phyloP scores from a whole-genome alignment of 2,329 filamentous ascomycete species.

The Diatrype stigma region DNA sequence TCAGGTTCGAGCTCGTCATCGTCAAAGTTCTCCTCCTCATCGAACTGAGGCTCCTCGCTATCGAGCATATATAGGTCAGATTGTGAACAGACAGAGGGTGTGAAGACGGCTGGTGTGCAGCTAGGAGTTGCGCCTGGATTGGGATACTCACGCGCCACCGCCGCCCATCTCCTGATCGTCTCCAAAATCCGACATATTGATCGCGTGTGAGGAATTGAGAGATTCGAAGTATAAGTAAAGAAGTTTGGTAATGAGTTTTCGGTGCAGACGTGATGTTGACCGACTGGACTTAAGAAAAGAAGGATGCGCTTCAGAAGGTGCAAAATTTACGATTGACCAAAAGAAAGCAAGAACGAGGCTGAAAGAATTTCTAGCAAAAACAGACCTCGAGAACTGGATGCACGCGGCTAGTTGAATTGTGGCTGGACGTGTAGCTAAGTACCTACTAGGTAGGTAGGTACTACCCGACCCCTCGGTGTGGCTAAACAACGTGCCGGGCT shows the following conservation, averaged over 20 bases:
- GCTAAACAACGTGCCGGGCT: neutral
- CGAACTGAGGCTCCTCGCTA: conserved; percentile 67
- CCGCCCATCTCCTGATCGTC: conserved; percentile 26
- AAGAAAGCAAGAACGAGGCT: conserved; percentile 18
- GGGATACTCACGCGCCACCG: conserved; percentile 16
- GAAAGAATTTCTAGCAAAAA: conserved; percentile 17
- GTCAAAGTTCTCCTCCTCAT: conserved; percentile 61
- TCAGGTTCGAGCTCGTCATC: conserved; percentile 55
- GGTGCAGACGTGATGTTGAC: conserved; percentile 9
- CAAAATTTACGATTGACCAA: conserved; percentile 17
- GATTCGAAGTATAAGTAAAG: conserved; percentile 6
- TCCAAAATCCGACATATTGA: conserved; percentile 28
- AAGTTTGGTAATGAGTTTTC: conserved; percentile 1
- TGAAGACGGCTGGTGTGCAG: neutral
- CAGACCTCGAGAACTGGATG: neutral
- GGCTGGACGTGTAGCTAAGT: neutral
- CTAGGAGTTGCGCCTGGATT: conserved; percentile 2
- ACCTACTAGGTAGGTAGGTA: neutral
- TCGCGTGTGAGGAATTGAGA: neutral
- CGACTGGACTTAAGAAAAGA: conserved; percentile 6
- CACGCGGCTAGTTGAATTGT: neutral
- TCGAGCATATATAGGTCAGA: conserved; percentile 7
- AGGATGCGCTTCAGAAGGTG: conserved; percentile 12
- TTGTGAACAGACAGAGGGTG: neutral
- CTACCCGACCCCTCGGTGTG: neutral